Evolutionary conservation across 2,329 filamentous ascomycete species (phyloP), one percentile per base, ranked within the genome.

Genomic region (Pseudogymnoascus sp.): DNA sequence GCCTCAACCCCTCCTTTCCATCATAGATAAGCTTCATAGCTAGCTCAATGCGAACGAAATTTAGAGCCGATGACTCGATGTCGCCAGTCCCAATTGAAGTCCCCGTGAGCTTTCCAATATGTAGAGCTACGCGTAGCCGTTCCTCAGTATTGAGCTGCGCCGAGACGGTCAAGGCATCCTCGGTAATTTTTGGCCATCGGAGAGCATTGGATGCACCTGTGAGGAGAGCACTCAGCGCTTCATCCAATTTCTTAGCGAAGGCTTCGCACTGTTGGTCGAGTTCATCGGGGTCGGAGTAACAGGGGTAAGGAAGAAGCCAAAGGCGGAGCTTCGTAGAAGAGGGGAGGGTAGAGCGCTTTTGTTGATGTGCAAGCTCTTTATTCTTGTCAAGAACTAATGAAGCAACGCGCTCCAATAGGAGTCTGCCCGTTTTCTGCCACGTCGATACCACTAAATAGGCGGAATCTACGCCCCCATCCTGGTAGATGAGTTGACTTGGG

Each of bases 261-360:
- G 28, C 25, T 38, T 61, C 37, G 37, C 61, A 63, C 20, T 63
- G 59, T 4, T 20, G 4, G 28, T 60, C 59, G 3, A 58, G n/a
- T 39, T 60, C 41, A n/a, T n/a, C 16, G 14, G 33, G 28, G 3
- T 36, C 35, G 14, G 57, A 57, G 35, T 54, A 63, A 33, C 41
- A 41, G 7, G 62, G 62, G 16, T 62, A 63, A 28, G 63, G 63
- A 37, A 65, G 62, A 28, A 63, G 60, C 57, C 57, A 63, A 18
- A 63, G 38, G 8, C 47, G 39, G 14, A 60, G 60, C 20, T 47
- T 60, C 16, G 30, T 60, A 6, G 37, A 47, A 12, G 62, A 62
- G 6, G 62, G 60, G 14, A 62, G 41, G n/a, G 61, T 3, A 11
- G n/a, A 38, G 25, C 16, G 60, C 3, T 61, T 63, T 14, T 54